Percentiles rank a stretch among this genome's conserved stretches.
Conservation (phyloP, 2,329 filamentous ascomycete species). For the Neonectria faginata region DNA sequence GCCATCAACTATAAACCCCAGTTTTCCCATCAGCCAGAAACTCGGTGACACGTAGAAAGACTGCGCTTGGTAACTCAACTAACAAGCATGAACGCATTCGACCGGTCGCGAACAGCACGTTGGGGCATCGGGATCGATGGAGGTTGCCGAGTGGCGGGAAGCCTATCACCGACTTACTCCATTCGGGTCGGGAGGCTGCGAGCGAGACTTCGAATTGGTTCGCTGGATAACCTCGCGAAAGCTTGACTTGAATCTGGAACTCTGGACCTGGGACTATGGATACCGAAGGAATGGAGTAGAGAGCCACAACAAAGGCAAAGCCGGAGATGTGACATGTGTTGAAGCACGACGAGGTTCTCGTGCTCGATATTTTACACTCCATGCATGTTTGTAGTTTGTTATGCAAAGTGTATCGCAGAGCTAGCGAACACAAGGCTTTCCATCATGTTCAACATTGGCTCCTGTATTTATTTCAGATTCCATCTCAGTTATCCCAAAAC, state of each 20-base stretch:
- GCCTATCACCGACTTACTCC: background rate
- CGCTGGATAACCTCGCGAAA: background rate
- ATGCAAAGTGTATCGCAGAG: background rate
- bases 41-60: background rate
- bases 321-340: background rate
- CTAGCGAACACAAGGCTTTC: background rate
- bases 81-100: background rate
- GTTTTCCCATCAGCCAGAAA: background rate
- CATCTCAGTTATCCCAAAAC: constrained; percentile 25
- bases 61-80: background rate
- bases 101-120: background rate
- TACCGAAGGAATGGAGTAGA: background rate
- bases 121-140: background rate
- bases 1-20: background rate
- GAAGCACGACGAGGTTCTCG: background rate
- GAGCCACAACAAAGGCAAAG: background rate
- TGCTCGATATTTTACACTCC: background rate
- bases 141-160: constrained; percentile 13
- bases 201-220: background rate
- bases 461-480: constrained; percentile 12
- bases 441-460: constrained; percentile 7
- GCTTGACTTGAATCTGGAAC: background rate
- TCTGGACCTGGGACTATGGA: background rate
- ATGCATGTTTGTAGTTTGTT: background rate
- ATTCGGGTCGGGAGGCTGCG: background rate